phyloP scores from a whole-genome alignment of 768 basidiomycete genomes.

The Lenzites betulinus region DNA sequence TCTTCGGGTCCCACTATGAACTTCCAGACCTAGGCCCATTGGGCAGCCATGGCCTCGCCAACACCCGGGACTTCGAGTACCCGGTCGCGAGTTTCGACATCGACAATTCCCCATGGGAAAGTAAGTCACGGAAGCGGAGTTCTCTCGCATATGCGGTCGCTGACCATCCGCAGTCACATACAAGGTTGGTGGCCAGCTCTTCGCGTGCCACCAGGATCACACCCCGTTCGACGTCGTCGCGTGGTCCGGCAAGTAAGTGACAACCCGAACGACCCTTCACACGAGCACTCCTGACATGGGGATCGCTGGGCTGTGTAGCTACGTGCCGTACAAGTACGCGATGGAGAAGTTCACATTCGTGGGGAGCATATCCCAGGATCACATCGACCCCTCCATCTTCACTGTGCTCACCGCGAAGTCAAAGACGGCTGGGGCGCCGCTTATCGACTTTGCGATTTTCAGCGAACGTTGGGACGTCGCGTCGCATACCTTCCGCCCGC shows the following conservation, averaged over 20 bases:
- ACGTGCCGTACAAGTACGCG: slow-evolving; percentile 68
- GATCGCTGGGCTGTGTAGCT: slow-evolving; percentile 36
- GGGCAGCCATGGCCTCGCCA: slow-evolving; percentile 67
- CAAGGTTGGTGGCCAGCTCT: slow-evolving; percentile 57
- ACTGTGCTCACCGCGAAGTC: slow-evolving; percentile 40
- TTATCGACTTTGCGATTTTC: slow-evolving; percentile 67
- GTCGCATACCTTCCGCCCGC: slow-evolving; percentile 57
- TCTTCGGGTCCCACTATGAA: slow-evolving; percentile 62
- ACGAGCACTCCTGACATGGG: not conserved
- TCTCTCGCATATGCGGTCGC: slow-evolving; percentile 52
- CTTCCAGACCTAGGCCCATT: slow-evolving; percentile 68
- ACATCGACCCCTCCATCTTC: not conserved
- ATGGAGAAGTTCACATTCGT: slow-evolving; percentile 64
- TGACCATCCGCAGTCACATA: slow-evolving; percentile 4
- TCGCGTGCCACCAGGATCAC: slow-evolving; percentile 57
- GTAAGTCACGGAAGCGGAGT: slow-evolving; percentile 35
- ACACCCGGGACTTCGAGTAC: slow-evolving; percentile 61
- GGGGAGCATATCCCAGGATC: slow-evolving; percentile 40
- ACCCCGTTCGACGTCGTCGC: slow-evolving; percentile 76
- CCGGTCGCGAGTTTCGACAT: slow-evolving; percentile 67
- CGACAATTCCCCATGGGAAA: slow-evolving; percentile 62
- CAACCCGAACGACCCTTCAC: not conserved
- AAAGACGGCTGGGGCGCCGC: slow-evolving; percentile 55
- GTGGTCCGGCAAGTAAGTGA: slow-evolving; percentile 64
- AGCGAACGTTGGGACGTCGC: slow-evolving; percentile 68